Percentiles rank a stretch among this genome's conserved stretches.
phyloP scores from a whole-genome alignment of 2,329 filamentous ascomycete genomes.

The Ophiostoma himal-ulmi region DNA sequence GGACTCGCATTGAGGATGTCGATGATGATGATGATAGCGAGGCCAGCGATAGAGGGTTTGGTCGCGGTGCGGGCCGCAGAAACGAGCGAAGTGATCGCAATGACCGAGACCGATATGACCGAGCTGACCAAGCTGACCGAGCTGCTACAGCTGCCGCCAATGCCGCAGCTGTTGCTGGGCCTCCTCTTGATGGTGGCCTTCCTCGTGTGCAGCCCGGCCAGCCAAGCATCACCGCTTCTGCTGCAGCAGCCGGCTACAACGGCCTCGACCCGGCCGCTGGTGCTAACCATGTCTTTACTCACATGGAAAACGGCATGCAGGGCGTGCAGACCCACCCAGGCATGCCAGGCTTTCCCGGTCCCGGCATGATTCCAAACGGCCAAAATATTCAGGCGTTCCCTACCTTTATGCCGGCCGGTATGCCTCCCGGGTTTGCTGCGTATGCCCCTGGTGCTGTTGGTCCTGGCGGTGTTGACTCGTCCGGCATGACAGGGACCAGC shows the following conservation, averaged over 20 bases:
- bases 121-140: neutral
- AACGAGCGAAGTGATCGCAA: neutral
- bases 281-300: constrained; percentile 7
- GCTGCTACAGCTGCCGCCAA: neutral
- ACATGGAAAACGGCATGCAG: constrained; percentile 10
- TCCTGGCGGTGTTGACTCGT: constrained; percentile 20
- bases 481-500: constrained; percentile 38
- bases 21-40: constrained; percentile 16
- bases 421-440: neutral
- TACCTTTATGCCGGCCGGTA: constrained; percentile 14
- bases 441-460: neutral
- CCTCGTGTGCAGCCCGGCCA: neutral
- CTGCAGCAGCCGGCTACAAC: constrained; percentile 19
- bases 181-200: neutral
- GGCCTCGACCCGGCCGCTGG: neutral
- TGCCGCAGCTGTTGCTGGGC: neutral
- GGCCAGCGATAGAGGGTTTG: too few species aligned
- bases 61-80: too few species aligned
- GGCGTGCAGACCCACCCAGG: constrained; percentile 20
- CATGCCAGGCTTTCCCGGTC: constrained; percentile 24
- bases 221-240: constrained; percentile 20
- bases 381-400: constrained; percentile 19
- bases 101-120: neutral
- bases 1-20: constrained; percentile 21
- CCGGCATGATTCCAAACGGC: neutral